Evolutionary conservation across 2,329 filamentous ascomycete species (phyloP), one percentile per base, ranked within the genome.

Genomic region (Herpomyces periplanetae): DNA sequence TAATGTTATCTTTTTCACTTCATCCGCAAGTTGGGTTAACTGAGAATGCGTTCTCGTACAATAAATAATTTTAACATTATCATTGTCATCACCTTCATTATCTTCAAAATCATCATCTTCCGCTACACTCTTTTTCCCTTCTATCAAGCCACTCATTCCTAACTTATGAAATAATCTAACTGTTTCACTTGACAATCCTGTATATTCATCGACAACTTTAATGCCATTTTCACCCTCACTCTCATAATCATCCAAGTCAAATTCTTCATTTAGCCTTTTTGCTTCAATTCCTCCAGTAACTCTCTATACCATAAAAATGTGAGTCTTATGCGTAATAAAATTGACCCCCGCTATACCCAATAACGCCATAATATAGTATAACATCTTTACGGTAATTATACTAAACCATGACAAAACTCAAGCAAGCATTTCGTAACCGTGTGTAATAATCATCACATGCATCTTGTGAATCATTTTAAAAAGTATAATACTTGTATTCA

Each of bases 11-110:
- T 68, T 56, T 2, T 60, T 54, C 19, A 88, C 41, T 35, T 88
- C 73, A 16, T 57, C 51, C 8, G 75, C 59, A 35, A 88, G 85
- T 32, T 88, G 73, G 1, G 63, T 62, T 7, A 88, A 41, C 31
- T 88, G 73, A 2, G 73, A 88, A 36, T 88, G 73, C 1, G 73
- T 88, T 32, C 73, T 53, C 4, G 73, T 88, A 21, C 71, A 80
- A 39, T 75, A 87, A 36, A 66, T 85, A 19, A 88, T 65, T 45
- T 57, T 35, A 12, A 11, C 15, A 17, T 14, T 15, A 8, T 19
- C 25, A 13, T 22, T 4, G 4, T 8, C 32, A 29, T 31, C 3
- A 29, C 55, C 51, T 42, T 75, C 85, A 19, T 63, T 44, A 26
- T 62, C 56, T 21, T 68, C 54, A 6, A 52, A 44, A 4, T 47